Evolutionary conservation across 2,329 filamentous ascomycete species (phyloP).

Genomic region (Pochonia chlamydosporia): DNA sequence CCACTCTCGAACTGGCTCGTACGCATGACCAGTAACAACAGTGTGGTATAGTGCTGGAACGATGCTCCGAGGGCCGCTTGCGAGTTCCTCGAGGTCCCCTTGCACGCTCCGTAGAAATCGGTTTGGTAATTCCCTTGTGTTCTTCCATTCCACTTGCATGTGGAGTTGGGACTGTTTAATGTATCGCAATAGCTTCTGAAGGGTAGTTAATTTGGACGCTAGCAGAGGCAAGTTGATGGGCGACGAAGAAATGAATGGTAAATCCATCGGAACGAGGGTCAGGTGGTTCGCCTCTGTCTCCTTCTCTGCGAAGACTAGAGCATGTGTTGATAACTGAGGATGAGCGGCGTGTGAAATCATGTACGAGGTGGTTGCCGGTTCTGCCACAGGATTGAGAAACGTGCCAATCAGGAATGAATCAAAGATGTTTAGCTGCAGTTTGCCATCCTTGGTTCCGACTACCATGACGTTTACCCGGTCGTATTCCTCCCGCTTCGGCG

Average conservation of each 20-base stretch:
- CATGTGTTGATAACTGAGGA: slow-evolving; percentile 68
- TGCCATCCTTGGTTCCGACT: slow-evolving; percentile 64
- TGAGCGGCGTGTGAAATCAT: slow-evolving; percentile 63
- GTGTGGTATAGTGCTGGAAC: slow-evolving; percentile 77
- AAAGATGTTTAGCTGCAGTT: slow-evolving; percentile 74
- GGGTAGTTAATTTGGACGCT: slow-evolving; percentile 77
- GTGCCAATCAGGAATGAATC: slow-evolving; percentile 76
- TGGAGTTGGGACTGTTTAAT: slow-evolving; percentile 74
- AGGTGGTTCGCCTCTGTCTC: slow-evolving; percentile 25
- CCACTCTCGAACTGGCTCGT: slow-evolving; percentile 75
- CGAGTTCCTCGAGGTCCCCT: slow-evolving; percentile 60
- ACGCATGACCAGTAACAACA: slow-evolving; percentile 76
- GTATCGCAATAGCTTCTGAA: slow-evolving; percentile 84
- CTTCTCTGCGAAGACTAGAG: slow-evolving; percentile 52
- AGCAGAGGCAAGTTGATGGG: slow-evolving; percentile 78
- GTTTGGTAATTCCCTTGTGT: slow-evolving; percentile 69
- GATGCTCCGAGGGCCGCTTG: slow-evolving; percentile 54
- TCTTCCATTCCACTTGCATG: slow-evolving; percentile 77
- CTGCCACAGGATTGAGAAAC: slow-evolving; percentile 44
- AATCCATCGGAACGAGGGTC: slow-evolving; percentile 67
- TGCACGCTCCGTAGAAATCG: slow-evolving; percentile 75
- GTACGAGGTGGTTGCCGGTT: slow-evolving; percentile 19
- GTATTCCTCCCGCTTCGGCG: slow-evolving; percentile 56
- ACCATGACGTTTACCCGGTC: slow-evolving; percentile 76
- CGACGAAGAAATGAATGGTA: slow-evolving; percentile 74